Evolutionary conservation across 768 basidiomycete genomes (phyloP), one percentile per base, ranked within the genome.

Genomic region (Phanerochaete sordida): DNA sequence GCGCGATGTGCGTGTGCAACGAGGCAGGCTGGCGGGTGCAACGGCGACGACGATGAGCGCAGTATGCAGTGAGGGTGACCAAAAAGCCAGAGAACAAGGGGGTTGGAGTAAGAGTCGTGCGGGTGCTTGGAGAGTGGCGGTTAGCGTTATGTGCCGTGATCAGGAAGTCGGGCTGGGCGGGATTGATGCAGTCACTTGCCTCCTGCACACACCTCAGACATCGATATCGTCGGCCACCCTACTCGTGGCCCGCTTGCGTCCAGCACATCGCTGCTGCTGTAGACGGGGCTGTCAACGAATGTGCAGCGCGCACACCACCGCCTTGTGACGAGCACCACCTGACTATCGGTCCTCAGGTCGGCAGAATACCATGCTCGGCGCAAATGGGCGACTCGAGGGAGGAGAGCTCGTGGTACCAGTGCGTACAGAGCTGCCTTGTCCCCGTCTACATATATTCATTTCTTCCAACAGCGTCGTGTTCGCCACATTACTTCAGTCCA

Each of bases 401-500:
- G 53, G 23, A 27, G 53, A 54, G 7, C 26, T 39, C 9, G 44
- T 46, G 50, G 49, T 45, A 31, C 48, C 61, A 57, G 61, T 57
- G 55, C 48, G 61, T 62, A 30, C 28, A n/a, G n/a, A n/a, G n/a
- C n/a, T n/a, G n/a, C n/a, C n/a, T n/a, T n/a, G n/a, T n/a, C n/a
- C n/a, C n/a, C n/a, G n/a, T n/a, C n/a, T n/a, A n/a, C n/a, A 19
- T 19, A 21, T 48, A 8, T n/a, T 26, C 21, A 16, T 50, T 30
- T 30, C 30, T 12, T 49, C 21, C 21, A 12, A 2, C 44, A 90
- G 84, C 84, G 84, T 67, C 86, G 88, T 45, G 77, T 91, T 62
- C 84, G 90, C 64, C 89, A 93, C 74, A 79, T 93, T 59, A 79
- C 82, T 58, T 79, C 83, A 45, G 76, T 93, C 51, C 88, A 91